Conservation (phyloP, 2,329 filamentous ascomycete genomes). For the Xylariaceae sp. region DNA sequence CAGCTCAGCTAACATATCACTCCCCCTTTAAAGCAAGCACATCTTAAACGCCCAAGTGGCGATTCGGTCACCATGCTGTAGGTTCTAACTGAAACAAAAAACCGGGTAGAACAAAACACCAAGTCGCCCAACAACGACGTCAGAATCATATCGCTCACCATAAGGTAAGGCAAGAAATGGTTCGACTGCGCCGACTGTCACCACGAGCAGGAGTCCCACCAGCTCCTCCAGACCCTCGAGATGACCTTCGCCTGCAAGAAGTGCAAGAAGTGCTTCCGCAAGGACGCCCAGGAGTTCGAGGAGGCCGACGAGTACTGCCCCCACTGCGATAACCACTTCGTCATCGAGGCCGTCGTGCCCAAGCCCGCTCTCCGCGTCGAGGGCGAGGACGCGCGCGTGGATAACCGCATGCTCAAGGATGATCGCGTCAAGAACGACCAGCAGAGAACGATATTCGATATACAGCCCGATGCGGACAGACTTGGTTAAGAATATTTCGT, state of each 20-base stretch:
- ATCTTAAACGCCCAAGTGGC: constrained; percentile 96
- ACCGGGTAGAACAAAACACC: background rate
- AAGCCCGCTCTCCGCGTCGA: constrained; percentile 81
- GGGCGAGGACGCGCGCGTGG: constrained; percentile 80
- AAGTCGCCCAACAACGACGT: background rate
- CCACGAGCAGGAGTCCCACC: constrained; percentile 70
- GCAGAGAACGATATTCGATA: constrained; percentile 66
- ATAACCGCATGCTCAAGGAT: constrained; percentile 89
- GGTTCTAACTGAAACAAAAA: constrained; percentile 30
- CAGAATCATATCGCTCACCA: background rate
- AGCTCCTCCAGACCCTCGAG: constrained; percentile 70
- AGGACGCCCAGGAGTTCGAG: constrained; percentile 86
- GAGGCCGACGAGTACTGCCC: constrained; percentile 98
- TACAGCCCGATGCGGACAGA: constrained; percentile 67
- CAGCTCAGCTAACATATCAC: constrained; percentile 1
- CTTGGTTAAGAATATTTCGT: constrained; percentile 52
- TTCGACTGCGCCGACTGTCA: constrained; percentile 98
- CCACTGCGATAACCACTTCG: constrained; percentile 97
- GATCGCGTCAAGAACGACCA: constrained; percentile 63
- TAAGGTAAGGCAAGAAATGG: constrained; percentile 75
- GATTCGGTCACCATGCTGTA: constrained; percentile 94
- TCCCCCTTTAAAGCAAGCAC: constrained; percentile 62
- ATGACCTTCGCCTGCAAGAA: constrained; percentile 98
- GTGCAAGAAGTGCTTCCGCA: constrained; percentile 97
- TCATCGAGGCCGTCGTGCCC: constrained; percentile 81